Percentiles rank a stretch among this genome's conserved stretches.
These are phyloP conservation scores for Nemania abortiva DNA, from an alignment of 2,329 filamentous ascomycete species.

Conservation along the genomic window DNA sequence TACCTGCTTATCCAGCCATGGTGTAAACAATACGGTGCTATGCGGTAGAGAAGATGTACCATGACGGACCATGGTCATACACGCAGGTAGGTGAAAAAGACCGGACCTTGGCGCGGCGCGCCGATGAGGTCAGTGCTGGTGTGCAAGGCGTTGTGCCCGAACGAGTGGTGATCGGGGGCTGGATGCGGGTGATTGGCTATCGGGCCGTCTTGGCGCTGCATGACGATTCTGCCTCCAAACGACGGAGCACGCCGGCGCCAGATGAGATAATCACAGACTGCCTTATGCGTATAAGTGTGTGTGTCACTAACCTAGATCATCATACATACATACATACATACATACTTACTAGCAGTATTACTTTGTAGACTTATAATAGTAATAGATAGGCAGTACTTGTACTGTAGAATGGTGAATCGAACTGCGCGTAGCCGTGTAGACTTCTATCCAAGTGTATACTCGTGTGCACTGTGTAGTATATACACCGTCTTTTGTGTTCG, in stretches of 20 bases:
- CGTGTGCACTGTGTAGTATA: background rate
- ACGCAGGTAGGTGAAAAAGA: background rate
- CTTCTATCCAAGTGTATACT: background rate
- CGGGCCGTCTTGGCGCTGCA: slow-evolving; percentile 26
- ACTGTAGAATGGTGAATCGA: too few relatives aligned
- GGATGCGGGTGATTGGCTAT: slow-evolving; percentile 20
- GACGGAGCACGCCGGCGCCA: slow-evolving; percentile 25
- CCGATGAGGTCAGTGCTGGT: slow-evolving; percentile 20
- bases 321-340: too few relatives aligned
- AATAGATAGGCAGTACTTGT: too few relatives aligned
- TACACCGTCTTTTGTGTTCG: background rate
- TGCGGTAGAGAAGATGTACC: background rate
- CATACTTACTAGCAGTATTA: too few relatives aligned
- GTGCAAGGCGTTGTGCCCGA: slow-evolving; percentile 15
- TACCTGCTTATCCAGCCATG: slow-evolving; percentile 12
- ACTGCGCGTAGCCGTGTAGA: too few relatives aligned
- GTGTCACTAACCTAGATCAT: too few relatives aligned
- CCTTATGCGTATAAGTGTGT: background rate
- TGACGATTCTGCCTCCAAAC: slow-evolving; percentile 16
- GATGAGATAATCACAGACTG: slow-evolving; percentile 11
- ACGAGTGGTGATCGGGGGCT: slow-evolving; percentile 26
- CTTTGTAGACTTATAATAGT: too few relatives aligned
- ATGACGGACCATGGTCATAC: background rate
- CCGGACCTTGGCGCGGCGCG: slow-evolving; percentile 4
- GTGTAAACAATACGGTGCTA: background rate